A percentile compares a stretch with the other conserved stretches of the same genome.
phyloP scores from a whole-genome alignment of 768 basidiomycete species.

The Pleurotus djamor region DNA sequence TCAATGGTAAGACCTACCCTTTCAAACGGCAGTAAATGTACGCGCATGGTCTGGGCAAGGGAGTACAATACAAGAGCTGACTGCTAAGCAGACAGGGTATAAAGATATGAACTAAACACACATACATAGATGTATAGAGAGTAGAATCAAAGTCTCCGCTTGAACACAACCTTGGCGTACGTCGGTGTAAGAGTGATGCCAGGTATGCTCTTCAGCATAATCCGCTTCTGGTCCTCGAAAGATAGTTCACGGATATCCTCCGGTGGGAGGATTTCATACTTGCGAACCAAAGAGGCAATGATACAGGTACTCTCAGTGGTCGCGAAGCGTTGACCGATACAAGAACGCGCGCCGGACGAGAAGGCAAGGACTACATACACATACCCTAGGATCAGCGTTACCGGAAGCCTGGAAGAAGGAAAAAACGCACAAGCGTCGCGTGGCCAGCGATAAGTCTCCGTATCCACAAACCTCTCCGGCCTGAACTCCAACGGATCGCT shows the following conservation, averaged over 20 bases:
- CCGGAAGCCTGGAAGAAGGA: neutral
- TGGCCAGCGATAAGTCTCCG: slow-evolving; percentile 46
- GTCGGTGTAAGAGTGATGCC: slow-evolving; percentile 5
- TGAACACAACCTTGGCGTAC: slow-evolving; percentile 11
- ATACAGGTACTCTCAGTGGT: slow-evolving; percentile 37
- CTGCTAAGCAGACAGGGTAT: neutral
- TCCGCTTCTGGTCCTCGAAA: slow-evolving; percentile 3
- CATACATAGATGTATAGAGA: neutral
- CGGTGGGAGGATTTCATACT: slow-evolving; percentile 38
- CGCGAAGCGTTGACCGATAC: slow-evolving; percentile 50
- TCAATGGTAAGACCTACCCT: no score
- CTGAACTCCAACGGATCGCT: slow-evolving; percentile 40
- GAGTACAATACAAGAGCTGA: neutral
- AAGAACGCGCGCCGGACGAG: slow-evolving; percentile 39
- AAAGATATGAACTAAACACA: neutral
- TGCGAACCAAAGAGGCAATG: slow-evolving; percentile 39
- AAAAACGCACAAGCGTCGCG: slow-evolving; percentile 41
- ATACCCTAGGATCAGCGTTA: neutral
- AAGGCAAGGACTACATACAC: slow-evolving; percentile 35
- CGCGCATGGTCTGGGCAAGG: no score
- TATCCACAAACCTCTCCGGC: slow-evolving; percentile 51
- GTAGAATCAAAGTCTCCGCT: slow-evolving; percentile 9
- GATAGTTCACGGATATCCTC: slow-evolving; percentile 15
- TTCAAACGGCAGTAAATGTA: no score
- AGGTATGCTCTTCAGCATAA: neutral